phyloP scores from a whole-genome alignment of 306 rosid species.

The Medicago ruthenica region DNA sequence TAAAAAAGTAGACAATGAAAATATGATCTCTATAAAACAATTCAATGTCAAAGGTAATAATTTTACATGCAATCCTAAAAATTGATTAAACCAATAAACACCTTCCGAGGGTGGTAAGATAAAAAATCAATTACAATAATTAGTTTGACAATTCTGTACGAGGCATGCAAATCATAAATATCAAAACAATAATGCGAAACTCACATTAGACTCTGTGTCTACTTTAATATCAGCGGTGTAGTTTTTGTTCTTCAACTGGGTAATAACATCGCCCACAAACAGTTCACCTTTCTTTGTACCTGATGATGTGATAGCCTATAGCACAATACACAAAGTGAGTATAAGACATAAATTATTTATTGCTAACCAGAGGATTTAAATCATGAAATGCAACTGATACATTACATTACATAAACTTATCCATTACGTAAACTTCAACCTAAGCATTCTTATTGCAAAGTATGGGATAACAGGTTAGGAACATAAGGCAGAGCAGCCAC shows the following conservation, averaged over 20 bases:
- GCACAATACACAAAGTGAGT: conserved; percentile 33
- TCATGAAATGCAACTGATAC: conserved; percentile 6
- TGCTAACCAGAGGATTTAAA: conserved; percentile 4
- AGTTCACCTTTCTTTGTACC: conserved; percentile 87
- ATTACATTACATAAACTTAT: neutral
- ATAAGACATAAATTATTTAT: neutral
- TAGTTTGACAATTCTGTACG: neutral
- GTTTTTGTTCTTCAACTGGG: conserved; percentile 81
- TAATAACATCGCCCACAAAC: conserved; percentile 81
- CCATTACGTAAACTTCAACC: conserved; percentile 22
- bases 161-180: neutral
- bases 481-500: no score
- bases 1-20: no score
- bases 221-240: conserved; percentile 93
- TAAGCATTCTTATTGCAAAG: conserved; percentile 17
- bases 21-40: neutral
- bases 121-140: conserved; percentile 9
- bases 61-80: conserved; percentile 4
- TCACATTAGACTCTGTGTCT: conserved; percentile 83
- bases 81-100: conserved; percentile 7
- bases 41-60: neutral
- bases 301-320: conserved; percentile 84
- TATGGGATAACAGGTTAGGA: neutral
- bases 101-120: neutral
- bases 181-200: conserved; percentile 19